phyloP scores from a whole-genome alignment of 1,284 basidiomycete genomes.

The Porogramme epimiltina region DNA sequence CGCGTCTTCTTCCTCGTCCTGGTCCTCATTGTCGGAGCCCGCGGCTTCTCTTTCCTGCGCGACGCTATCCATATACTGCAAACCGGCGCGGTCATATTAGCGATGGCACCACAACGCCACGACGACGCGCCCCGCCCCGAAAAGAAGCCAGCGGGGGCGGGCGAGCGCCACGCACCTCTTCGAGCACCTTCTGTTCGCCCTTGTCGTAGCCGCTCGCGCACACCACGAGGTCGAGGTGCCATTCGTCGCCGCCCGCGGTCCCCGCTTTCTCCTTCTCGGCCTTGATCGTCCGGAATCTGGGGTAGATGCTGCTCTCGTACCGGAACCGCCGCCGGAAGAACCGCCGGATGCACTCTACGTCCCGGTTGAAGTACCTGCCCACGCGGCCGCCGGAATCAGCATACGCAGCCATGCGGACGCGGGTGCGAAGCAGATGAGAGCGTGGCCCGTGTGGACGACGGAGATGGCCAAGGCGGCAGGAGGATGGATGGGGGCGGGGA shows the following conservation, averaged over 20 bases:
- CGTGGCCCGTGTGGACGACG: background rate
- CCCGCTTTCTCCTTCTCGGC: constrained; percentile 46
- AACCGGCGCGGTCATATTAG: background rate
- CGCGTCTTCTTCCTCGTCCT: constrained; percentile 31
- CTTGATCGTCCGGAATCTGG: constrained; percentile 69
- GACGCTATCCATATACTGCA: constrained; percentile 69
- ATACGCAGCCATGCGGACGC: no score
- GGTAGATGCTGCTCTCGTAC: constrained; percentile 90
- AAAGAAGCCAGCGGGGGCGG: constrained; percentile 5
- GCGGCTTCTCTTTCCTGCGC: constrained; percentile 39
- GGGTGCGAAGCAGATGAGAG: background rate
- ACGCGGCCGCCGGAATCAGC: background rate
- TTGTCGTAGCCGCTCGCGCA: constrained; percentile 90
- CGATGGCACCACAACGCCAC: background rate
- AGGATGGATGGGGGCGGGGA: constrained; percentile 3
- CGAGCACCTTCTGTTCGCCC: constrained; percentile 79
- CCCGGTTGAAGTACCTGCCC: constrained; percentile 94
- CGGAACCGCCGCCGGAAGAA: constrained; percentile 94
- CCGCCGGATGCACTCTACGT: constrained; percentile 93
- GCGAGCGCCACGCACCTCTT: constrained; percentile 59
- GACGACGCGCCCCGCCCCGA: background rate
- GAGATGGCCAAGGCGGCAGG: background rate
- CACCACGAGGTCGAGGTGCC: constrained; percentile 86
- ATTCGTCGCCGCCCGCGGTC: constrained; percentile 40
- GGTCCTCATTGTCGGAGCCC: constrained; percentile 31